Evolutionary conservation across 2,329 filamentous ascomycete genomes (phyloP).

Genomic region (Pseudogymnoascus sp.): DNA sequence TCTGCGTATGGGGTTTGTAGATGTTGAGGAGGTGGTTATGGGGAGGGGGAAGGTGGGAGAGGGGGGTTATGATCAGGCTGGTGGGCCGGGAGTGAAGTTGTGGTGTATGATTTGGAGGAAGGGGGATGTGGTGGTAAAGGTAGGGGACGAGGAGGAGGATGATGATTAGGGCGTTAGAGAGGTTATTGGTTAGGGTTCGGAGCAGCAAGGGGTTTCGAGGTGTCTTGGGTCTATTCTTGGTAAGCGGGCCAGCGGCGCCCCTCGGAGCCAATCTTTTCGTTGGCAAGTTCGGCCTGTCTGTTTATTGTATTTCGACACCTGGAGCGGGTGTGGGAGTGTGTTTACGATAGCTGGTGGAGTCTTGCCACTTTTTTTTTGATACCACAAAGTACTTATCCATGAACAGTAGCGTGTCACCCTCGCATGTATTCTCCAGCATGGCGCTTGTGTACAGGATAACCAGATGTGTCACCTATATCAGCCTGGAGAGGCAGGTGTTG

Average conservation of each 20-base stretch:
- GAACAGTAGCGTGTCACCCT: no score
- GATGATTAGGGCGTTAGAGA: background rate
- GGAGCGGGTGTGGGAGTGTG: background rate
- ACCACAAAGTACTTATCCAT: background rate
- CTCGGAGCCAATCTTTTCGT: background rate
- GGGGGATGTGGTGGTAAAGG: background rate
- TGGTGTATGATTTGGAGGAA: background rate
- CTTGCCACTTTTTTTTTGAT: background rate
- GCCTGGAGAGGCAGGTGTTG: no score
- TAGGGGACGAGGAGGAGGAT: background rate
- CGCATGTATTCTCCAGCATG: no score
- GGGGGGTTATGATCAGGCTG: background rate
- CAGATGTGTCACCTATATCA: no score
- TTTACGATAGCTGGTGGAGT: background rate
- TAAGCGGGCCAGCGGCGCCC: background rate
- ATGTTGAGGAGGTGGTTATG: conserved; percentile 14
- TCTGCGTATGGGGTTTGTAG: conserved; percentile 15
- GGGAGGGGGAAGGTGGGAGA: conserved; percentile 14
- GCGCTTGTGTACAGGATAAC: no score
- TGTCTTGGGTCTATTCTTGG: background rate
- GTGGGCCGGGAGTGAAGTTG: background rate
- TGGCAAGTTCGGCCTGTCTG: background rate
- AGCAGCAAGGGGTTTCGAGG: background rate
- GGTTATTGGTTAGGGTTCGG: background rate
- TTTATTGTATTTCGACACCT: background rate